A percentile compares a stretch with the other conserved stretches of the same genome.
Conservation (phyloP, 2,329 filamentous ascomycete genomes). For the Lecanicillium sp. region DNA sequence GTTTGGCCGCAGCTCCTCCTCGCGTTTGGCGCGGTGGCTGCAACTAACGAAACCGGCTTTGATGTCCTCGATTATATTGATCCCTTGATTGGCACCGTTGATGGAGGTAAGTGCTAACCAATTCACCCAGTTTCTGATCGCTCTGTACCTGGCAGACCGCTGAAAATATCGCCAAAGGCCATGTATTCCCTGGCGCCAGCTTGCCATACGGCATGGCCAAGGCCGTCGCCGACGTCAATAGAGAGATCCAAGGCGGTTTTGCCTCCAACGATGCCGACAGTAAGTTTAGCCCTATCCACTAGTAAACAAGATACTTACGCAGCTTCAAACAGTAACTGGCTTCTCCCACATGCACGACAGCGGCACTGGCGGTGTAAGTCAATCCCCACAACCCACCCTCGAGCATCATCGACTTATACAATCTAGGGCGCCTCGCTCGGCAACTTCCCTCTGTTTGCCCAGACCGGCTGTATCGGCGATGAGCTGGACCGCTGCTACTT, state of each 20-base stretch:
- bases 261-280: constrained; percentile 17
- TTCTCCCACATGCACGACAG: constrained; percentile 24
- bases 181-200: constrained; percentile 21
- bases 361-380: constrained; percentile 23
- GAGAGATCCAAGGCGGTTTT: constrained; percentile 19
- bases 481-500: constrained; percentile 42
- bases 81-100: constrained; percentile 19
- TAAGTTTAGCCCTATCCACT: constrained; percentile 5
- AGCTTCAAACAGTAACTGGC: constrained; percentile 18
- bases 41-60: neutral
- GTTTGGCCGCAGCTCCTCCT: no score
- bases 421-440: constrained; percentile 34
- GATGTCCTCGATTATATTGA: constrained; percentile 17
- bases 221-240: constrained; percentile 17
- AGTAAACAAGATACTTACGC: neutral
- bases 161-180: constrained; percentile 10
- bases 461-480: constrained; percentile 37
- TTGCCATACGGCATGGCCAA: constrained; percentile 23
- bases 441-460: constrained; percentile 45
- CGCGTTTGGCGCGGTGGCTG: no score
- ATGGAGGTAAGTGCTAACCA: constrained; percentile 17
- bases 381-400: neutral
- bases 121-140: no score
- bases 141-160: neutral
- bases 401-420: neutral